phyloP scores from a whole-genome alignment of 495 filamentous ascomycete genomes.

The Podospora appendiculata region DNA sequence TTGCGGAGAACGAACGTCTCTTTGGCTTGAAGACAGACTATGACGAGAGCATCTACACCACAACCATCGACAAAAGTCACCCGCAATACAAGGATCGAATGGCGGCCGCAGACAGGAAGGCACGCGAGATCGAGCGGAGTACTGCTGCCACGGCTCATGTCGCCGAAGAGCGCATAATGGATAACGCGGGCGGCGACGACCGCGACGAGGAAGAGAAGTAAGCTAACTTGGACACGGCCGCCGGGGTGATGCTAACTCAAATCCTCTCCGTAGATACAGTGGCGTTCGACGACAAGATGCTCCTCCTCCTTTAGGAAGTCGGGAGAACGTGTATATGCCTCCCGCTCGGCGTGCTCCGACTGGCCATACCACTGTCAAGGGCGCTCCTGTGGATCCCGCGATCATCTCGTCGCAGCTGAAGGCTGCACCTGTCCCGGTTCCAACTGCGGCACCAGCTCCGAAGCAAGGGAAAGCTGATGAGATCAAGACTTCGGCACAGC shows the following conservation, averaged over 20 bases:
- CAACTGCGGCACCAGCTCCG: constrained; percentile 28
- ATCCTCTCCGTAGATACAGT: constrained; percentile 58
- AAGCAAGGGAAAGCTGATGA: constrained; percentile 21
- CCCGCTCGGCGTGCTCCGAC: constrained; percentile 76
- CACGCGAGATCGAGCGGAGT: constrained; percentile 78
- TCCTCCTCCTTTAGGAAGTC: constrained; percentile 53
- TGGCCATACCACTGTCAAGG: constrained; percentile 59
- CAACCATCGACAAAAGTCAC: constrained; percentile 71
- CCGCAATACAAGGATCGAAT: constrained; percentile 70
- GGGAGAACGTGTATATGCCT: constrained; percentile 78
- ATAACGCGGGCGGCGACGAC: constrained; percentile 48
- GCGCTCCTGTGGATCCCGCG: constrained; percentile 69
- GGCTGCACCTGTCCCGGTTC: constrained; percentile 32
- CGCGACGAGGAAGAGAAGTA: constrained; percentile 86
- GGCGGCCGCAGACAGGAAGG: constrained; percentile 72
- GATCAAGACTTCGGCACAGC: constrained; percentile 14
- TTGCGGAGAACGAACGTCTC: constrained; percentile 76
- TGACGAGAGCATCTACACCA: constrained; percentile 92
- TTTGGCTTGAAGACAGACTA: constrained; percentile 85
- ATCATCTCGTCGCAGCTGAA: constrained; percentile 73
- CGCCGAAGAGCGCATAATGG: constrained; percentile 78
- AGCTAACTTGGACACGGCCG: constrained; percentile 17
- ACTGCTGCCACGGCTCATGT: constrained; percentile 67
- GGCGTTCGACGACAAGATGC: constrained; percentile 75
- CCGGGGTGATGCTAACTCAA: constrained; percentile 13